Evolutionary conservation across 1,284 basidiomycete genomes (phyloP).

Genomic region (Puccinia coronata): DNA sequence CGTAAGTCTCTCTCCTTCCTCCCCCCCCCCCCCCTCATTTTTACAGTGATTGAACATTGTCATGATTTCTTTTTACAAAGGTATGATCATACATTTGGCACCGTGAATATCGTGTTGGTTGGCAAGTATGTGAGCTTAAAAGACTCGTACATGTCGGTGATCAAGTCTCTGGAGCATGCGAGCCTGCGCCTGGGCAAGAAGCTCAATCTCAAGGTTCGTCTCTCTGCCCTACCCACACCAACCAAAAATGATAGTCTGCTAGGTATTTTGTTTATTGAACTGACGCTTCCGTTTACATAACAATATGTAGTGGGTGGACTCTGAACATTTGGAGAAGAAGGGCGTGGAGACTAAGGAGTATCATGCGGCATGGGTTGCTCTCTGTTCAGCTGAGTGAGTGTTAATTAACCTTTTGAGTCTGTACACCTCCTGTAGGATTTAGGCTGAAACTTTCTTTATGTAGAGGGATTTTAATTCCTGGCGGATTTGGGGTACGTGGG

Average conservation of each 20-base stretch:
- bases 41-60: no score
- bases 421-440: no score
- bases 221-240: background rate
- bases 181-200: conserved; percentile 86
- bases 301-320: conserved; percentile 86
- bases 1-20: conserved; percentile 65
- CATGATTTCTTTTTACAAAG: conserved; percentile 26
- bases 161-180: conserved; percentile 95
- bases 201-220: conserved; percentile 71
- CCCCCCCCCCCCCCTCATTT: no score
- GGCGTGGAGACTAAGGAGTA: conserved; percentile 76
- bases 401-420: no score
- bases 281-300: no score
- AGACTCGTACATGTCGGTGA: conserved; percentile 98
- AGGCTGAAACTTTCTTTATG: no score
- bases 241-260: no score
- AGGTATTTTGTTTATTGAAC: no score
- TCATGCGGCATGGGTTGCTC: conserved; percentile 90
- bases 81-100: conserved; percentile 66
- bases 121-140: conserved; percentile 97
- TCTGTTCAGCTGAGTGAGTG: conserved; percentile 79
- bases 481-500: conserved; percentile 89
- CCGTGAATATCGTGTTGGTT: conserved; percentile 85
- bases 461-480: conserved; percentile 91
- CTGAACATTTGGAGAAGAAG: conserved; percentile 76